phyloP scores from a whole-genome alignment of 2,329 filamentous ascomycete species.

The Zymoseptoria brevis region DNA sequence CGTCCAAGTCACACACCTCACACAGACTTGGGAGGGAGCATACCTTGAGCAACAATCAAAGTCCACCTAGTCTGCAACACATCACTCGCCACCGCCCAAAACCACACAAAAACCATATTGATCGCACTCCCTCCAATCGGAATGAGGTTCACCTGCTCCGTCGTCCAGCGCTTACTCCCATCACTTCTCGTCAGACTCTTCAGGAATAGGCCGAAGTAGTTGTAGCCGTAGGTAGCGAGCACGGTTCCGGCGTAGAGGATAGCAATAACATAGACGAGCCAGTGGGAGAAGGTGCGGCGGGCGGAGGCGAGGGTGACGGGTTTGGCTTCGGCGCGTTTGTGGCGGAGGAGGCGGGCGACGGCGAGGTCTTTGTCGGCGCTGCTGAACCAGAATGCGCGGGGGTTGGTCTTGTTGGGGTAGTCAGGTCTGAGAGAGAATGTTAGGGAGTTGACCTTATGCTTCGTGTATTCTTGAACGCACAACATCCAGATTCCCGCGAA shows the following conservation, averaged over 20 bases:
- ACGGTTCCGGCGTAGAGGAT: conserved; percentile 39
- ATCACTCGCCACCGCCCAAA: conserved; percentile 48
- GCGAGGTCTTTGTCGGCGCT: conserved; percentile 36
- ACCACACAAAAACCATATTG: conserved; percentile 39
- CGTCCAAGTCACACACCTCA: too few relatives aligned
- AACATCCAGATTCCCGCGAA: conserved; percentile 30
- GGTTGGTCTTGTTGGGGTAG: conserved; percentile 30
- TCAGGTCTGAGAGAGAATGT: conserved; percentile 20
- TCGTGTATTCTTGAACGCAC: too few relatives aligned
- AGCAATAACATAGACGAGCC: conserved; percentile 42
- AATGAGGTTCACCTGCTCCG: conserved; percentile 42
- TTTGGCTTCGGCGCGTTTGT: conserved; percentile 41
- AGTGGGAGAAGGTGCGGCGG: conserved; percentile 37
- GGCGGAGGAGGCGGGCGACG: conserved; percentile 37
- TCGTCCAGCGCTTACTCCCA: conserved; percentile 36
- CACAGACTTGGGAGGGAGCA: too few relatives aligned
- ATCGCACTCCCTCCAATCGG: conserved; percentile 43
- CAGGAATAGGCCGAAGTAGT: conserved; percentile 40
- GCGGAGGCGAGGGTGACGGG: conserved; percentile 38
- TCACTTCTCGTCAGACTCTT: conserved; percentile 36
- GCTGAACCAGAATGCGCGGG: conserved; percentile 40
- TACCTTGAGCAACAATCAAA: conserved; percentile 41
- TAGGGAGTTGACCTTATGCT: too few relatives aligned
- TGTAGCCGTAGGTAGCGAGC: conserved; percentile 41
- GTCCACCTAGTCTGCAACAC: conserved; percentile 44